A percentile compares a stretch with the other conserved stretches of the same genome.
phyloP scores from a whole-genome alignment of 495 filamentous ascomycete species.

The Neurospora sublineolata region DNA sequence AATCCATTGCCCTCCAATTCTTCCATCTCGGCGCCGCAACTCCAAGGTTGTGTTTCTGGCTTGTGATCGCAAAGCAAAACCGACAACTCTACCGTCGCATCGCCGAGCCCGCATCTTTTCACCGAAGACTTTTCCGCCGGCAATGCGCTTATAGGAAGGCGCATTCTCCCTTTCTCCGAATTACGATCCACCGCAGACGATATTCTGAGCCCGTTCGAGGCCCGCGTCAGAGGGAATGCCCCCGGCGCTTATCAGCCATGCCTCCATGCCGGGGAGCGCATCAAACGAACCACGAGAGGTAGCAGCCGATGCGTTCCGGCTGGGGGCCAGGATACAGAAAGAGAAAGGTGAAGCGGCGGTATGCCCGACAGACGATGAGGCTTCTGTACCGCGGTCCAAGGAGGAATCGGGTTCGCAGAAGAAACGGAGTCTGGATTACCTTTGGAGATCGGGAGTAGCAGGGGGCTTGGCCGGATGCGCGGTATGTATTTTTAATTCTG shows the following conservation, averaged over 20 bases:
- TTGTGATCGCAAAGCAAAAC: neutral
- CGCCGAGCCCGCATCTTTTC: neutral
- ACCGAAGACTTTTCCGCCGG: neutral
- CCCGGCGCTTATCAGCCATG: conserved; percentile 38
- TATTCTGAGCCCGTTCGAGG: neutral
- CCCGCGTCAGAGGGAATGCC: conserved; percentile 31
- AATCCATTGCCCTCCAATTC: neutral
- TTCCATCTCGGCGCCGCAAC: neutral
- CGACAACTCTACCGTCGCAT: neutral
- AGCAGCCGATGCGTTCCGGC: conserved; percentile 15
- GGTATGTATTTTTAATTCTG: conserved; percentile 34
- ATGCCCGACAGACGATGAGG: conserved; percentile 28
- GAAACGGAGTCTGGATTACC: conserved; percentile 73
- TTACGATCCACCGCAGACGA: neutral
- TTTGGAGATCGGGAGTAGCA: conserved; percentile 67
- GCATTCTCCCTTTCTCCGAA: neutral
- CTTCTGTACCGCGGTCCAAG: conserved; percentile 24
- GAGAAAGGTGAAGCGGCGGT: conserved; percentile 14
- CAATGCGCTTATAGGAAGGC: neutral
- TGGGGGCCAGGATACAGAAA: conserved; percentile 4
- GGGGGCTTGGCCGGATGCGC: conserved; percentile 83
- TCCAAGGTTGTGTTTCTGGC: neutral
- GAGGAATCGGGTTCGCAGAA: conserved; percentile 15
- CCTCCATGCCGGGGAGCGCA: conserved; percentile 32
- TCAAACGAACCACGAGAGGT: conserved; percentile 23